Conservation (phyloP, 495 filamentous ascomycete genomes). For the Trichoderma parareesei region DNA sequence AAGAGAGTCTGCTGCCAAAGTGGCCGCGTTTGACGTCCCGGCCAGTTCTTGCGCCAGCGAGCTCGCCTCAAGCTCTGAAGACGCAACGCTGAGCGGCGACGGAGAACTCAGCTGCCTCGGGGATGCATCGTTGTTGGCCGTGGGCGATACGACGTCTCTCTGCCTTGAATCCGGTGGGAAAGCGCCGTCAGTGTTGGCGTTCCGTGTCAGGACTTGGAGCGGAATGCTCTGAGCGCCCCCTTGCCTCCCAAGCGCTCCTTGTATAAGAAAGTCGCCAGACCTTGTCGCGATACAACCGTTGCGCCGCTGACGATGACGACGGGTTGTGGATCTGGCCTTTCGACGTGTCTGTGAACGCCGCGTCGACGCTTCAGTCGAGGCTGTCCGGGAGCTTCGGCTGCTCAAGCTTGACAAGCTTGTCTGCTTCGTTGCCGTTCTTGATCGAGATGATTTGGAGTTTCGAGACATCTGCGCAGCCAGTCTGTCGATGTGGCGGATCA, state of each 20-base stretch:
- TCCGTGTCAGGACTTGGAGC: neutral
- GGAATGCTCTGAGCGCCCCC: neutral
- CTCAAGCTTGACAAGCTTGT: neutral
- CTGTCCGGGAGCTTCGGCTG: neutral
- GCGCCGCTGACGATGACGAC: neutral
- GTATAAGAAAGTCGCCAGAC: neutral
- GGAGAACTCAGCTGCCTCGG: neutral
- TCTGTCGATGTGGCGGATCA: constrained; percentile 32
- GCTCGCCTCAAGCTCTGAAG: neutral
- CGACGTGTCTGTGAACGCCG: neutral
- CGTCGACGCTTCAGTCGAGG: neutral
- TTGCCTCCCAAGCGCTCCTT: neutral
- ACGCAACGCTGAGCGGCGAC: neutral
- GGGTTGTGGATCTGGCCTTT: neutral
- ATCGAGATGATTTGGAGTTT: constrained; percentile 2
- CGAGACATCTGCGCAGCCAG: constrained; percentile 25
- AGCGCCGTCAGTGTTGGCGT: neutral
- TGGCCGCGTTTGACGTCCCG: neutral
- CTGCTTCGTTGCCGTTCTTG: neutral
- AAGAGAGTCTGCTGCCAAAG: neutral
- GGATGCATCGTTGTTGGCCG: neutral
- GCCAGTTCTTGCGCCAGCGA: neutral
- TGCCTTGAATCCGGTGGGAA: neutral
- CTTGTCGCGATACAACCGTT: neutral
- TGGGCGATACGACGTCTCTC: neutral